Conservation (phyloP, 1,284 basidiomycete species). For the Apiotrichum siamense region DNA sequence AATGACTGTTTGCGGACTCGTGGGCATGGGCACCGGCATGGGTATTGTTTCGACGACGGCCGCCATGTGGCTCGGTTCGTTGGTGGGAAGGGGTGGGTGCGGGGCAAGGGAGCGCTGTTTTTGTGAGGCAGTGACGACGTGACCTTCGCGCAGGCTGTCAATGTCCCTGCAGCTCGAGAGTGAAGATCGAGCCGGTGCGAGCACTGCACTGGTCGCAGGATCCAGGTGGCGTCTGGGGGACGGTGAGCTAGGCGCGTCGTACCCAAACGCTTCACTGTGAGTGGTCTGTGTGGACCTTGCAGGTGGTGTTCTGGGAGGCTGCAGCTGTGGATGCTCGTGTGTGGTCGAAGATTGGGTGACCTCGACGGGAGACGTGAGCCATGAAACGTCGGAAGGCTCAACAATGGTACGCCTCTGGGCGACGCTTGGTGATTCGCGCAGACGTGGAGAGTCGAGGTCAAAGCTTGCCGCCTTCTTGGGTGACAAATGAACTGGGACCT, state of each 20-base stretch:
- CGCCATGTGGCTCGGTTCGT: not conserved
- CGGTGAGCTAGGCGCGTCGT: not conserved
- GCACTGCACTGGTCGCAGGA: not conserved
- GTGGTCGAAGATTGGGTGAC: not conserved
- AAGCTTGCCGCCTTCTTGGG: conserved; percentile 8
- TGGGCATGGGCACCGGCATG: conserved; percentile 11
- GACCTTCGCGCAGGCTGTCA: not conserved
- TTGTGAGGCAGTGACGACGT: not conserved
- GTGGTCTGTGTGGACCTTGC: not conserved
- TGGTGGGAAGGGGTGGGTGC: not conserved
- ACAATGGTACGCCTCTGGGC: conserved; percentile 35
- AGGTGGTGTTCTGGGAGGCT: not conserved
- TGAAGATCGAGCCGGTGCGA: not conserved
- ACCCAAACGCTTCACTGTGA: conserved; percentile 1
- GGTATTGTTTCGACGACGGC: conserved; percentile 2
- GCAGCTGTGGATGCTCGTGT: not conserved
- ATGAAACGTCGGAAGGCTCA: conserved; percentile 6
- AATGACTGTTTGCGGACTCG: not conserved
- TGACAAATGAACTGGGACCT: conserved; percentile 9
- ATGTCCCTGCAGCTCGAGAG: not conserved
- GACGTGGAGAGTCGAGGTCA: conserved; percentile 18
- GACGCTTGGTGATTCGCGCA: conserved; percentile 28
- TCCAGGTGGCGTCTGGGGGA: not conserved
- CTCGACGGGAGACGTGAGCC: not conserved
- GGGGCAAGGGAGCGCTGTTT: conserved; percentile 10